Conservation (phyloP, 1,139 yeast genomes). For the Sugiyamaella pinicola region DNA sequence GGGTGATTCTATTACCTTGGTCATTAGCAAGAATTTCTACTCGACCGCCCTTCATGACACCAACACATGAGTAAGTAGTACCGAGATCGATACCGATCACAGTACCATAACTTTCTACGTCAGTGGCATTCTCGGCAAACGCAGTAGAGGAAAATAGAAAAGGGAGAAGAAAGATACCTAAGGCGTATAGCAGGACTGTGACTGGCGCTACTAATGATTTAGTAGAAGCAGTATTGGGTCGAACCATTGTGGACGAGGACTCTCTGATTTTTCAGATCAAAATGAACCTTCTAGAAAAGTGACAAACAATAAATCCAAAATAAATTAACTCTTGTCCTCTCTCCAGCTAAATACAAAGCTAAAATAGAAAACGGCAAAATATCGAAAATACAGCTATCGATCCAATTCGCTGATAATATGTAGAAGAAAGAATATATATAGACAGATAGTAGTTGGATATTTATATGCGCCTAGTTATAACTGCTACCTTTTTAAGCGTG, state of each 20-base stretch:
- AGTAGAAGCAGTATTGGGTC: not conserved
- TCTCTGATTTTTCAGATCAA: no score
- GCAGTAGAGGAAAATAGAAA: constrained; percentile 51
- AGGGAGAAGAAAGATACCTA: constrained; percentile 62
- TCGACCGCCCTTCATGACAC: constrained; percentile 88
- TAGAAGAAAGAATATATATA: no score
- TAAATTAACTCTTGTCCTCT: no score
- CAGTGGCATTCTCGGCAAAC: constrained; percentile 48
- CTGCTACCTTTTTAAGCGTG: no score
- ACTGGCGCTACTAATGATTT: constrained; percentile 47
- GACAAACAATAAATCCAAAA: no score
- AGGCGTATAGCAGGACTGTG: constrained; percentile 58
- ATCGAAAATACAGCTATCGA: no score
- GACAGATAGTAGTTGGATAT: no score
- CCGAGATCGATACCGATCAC: constrained; percentile 86
- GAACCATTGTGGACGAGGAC: constrained; percentile 11
- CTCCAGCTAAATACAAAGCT: no score
- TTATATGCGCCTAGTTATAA: no score
- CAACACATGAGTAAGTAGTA: constrained; percentile 91
- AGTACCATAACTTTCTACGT: constrained; percentile 62
- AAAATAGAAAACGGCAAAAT: no score
- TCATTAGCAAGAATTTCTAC: constrained; percentile 93
- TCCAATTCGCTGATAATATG: no score
- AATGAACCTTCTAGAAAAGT: no score
- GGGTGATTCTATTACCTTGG: constrained; percentile 95